These are phyloP conservation scores for Boletus semigastroideus DNA, from an alignment of 1,284 basidiomycete genomes.

Conservation along the genomic window DNA sequence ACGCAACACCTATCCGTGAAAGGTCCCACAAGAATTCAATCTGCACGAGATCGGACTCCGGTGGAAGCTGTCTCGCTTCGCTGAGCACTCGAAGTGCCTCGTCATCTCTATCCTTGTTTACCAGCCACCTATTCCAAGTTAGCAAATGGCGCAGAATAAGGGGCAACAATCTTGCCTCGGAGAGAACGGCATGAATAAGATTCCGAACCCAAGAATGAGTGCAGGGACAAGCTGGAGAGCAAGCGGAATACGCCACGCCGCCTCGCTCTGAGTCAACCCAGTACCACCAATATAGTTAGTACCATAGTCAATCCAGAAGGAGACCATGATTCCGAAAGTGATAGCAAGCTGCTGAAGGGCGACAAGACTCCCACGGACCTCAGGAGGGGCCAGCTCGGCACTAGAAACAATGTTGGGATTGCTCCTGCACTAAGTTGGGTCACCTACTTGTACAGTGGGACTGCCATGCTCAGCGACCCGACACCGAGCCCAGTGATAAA, in stretches of 20 bases:
- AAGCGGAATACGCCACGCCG: constrained; percentile 78
- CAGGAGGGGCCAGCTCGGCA: constrained; percentile 51
- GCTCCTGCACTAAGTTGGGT: neutral
- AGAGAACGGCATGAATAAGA: constrained; percentile 71
- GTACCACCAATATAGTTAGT: constrained; percentile 75
- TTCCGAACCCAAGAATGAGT: constrained; percentile 61
- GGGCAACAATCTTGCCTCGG: constrained; percentile 44
- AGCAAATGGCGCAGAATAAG: too few relatives aligned
- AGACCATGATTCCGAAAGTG: constrained; percentile 67
- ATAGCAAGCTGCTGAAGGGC: constrained; percentile 82
- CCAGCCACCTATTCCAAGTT: too few relatives aligned
- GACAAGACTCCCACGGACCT: constrained; percentile 80
- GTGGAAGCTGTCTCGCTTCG: too few relatives aligned
- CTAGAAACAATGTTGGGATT: constrained; percentile 22
- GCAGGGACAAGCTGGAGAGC: constrained; percentile 77
- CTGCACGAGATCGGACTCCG: too few relatives aligned
- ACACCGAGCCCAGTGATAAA: constrained; percentile 78
- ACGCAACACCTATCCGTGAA: too few relatives aligned
- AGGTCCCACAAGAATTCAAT: too few relatives aligned
- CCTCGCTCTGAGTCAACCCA: constrained; percentile 51
- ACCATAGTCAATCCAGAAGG: constrained; percentile 82
- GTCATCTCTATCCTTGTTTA: too few relatives aligned
- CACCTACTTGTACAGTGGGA: constrained; percentile 68
- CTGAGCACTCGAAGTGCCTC: too few relatives aligned
- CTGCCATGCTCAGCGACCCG: constrained; percentile 72